phyloP scores from a whole-genome alignment of 2,329 filamentous ascomycete species.

The Calonectria pauciramosa region DNA sequence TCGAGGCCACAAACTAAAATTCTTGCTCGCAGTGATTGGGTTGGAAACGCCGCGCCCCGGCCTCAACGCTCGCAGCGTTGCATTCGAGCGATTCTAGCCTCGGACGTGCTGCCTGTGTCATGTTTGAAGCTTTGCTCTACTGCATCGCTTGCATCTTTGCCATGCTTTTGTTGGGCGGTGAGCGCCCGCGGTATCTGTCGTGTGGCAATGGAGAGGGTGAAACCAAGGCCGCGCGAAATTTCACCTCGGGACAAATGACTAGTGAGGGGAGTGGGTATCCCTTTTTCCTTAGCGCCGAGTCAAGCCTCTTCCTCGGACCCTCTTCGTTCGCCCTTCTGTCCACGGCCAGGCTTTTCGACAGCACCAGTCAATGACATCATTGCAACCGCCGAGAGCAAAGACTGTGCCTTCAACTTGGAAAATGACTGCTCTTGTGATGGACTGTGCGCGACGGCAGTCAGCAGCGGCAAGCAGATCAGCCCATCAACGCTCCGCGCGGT shows the following conservation, averaged over 20 bases:
- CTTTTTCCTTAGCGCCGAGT: background rate
- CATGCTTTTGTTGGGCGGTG: background rate
- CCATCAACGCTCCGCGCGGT: background rate
- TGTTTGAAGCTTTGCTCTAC: background rate
- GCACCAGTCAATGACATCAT: slow-evolving; percentile 8
- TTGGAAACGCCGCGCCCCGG: background rate
- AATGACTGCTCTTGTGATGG: background rate
- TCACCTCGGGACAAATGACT: background rate
- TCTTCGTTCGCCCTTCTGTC: background rate
- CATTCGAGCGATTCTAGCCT: background rate
- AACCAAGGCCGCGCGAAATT: background rate
- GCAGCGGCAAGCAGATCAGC: slow-evolving; percentile 11
- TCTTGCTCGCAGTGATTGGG: background rate
- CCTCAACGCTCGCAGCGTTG: background rate
- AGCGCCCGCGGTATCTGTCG: background rate
- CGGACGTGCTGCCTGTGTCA: background rate
- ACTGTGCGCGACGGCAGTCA: background rate
- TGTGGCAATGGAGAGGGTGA: background rate
- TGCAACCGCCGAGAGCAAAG: background rate
- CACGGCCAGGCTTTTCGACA: background rate
- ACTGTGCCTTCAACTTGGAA: slow-evolving; percentile 5
- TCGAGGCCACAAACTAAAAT: background rate
- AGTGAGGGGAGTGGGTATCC: background rate
- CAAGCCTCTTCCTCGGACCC: background rate
- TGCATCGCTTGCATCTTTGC: background rate